A percentile compares a stretch with the other conserved stretches of the same genome.
These are phyloP conservation scores for Parachaetomium inaequale DNA, from an alignment of 495 filamentous ascomycete genomes.

Conservation along the genomic window DNA sequence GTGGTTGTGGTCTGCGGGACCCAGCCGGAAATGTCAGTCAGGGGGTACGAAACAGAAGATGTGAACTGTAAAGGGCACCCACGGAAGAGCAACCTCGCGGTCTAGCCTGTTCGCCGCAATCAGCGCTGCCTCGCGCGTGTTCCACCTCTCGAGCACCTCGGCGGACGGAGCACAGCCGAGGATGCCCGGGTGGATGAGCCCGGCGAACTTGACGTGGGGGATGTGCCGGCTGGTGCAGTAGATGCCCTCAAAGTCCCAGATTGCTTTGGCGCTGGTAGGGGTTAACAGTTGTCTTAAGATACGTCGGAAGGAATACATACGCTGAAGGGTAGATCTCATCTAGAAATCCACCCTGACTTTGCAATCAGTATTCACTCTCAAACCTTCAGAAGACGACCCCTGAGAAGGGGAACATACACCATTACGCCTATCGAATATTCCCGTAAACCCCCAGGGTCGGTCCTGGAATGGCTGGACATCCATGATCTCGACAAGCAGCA, in stretches of 20 bases:
- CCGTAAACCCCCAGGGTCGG: slow-evolving; percentile 88
- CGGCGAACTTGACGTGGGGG: slow-evolving; percentile 80
- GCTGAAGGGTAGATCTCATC: slow-evolving; percentile 86
- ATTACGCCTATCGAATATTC: slow-evolving; percentile 77
- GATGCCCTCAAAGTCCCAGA: slow-evolving; percentile 98
- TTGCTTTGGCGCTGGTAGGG: slow-evolving; percentile 72
- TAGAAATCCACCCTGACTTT: slow-evolving; percentile 69
- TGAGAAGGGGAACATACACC: slow-evolving; percentile 41
- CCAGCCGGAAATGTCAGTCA: not conserved
- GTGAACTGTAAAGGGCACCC: not conserved
- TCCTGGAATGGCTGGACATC: slow-evolving; percentile 90
- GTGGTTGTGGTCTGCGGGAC: slow-evolving; percentile 52
- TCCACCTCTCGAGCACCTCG: slow-evolving; percentile 65
- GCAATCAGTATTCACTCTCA: not conserved
- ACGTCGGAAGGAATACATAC: slow-evolving; percentile 37
- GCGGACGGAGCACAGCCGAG: slow-evolving; percentile 84
- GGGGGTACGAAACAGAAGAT: not conserved
- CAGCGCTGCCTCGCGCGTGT: slow-evolving; percentile 73
- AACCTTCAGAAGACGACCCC: not conserved
- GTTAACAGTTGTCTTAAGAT: not conserved
- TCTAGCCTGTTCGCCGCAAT: slow-evolving; percentile 64
- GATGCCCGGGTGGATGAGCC: slow-evolving; percentile 94
- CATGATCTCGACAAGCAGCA: slow-evolving; percentile 89
- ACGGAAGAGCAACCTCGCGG: slow-evolving; percentile 73
- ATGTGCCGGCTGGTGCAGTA: slow-evolving; percentile 89